Evolutionary conservation across 2,329 filamentous ascomycete genomes (phyloP).

Genomic region (Fusarium sambucinum): DNA sequence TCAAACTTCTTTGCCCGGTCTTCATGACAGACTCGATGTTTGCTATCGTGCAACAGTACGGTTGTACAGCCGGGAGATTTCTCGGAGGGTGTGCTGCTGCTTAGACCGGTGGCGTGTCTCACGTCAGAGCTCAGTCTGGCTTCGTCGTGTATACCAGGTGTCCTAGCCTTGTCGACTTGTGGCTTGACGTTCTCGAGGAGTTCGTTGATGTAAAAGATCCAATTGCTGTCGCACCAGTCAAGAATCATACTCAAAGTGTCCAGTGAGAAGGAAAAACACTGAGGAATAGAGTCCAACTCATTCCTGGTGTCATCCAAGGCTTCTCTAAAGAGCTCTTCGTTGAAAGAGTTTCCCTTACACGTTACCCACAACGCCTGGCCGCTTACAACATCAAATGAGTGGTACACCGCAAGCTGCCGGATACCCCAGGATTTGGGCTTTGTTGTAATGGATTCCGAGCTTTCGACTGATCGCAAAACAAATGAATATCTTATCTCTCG

Average conservation of each 20-base stretch:
- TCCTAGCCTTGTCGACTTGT: conserved; percentile 8
- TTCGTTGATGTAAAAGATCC: conserved; percentile 34
- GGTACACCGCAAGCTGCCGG: conserved; percentile 33
- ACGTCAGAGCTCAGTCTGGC: background rate
- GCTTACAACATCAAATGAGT: conserved; percentile 27
- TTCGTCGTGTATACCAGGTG: conserved; percentile 3
- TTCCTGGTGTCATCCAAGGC: background rate
- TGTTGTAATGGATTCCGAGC: background rate
- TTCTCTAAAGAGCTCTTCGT: conserved; percentile 11
- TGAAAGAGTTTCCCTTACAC: conserved; percentile 21
- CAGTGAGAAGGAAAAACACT: background rate
- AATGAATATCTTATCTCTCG: conserved; percentile 35
- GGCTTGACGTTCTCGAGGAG: conserved; percentile 4
- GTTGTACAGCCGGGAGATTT: background rate
- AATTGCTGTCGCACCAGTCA: conserved; percentile 35
- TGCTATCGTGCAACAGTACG: background rate
- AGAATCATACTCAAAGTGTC: conserved; percentile 22
- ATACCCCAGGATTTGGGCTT: conserved; percentile 1
- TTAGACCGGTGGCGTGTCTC: background rate
- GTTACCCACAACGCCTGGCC: conserved; percentile 24
- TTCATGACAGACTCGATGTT: background rate
- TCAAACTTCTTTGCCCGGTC: background rate
- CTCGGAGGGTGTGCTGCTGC: background rate
- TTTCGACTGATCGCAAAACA: conserved; percentile 31
- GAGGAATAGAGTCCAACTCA: background rate